Evolutionary conservation across 345 rosid species (phyloP).

Genomic region (Lepidium africanum): DNA sequence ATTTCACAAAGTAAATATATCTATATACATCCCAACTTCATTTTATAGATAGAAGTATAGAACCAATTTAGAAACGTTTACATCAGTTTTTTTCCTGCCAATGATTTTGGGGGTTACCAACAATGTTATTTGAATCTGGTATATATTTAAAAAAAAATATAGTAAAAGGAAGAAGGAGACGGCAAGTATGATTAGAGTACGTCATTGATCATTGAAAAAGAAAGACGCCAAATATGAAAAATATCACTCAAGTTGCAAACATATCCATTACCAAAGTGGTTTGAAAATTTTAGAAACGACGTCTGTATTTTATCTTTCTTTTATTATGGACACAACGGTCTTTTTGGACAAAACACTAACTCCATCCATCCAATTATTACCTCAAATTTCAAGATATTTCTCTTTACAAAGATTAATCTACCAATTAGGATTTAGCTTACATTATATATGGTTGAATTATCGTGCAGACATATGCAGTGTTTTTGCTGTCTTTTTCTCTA

Average conservation of each 20-base stretch:
- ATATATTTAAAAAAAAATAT: too few relatives aligned
- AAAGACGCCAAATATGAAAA: slow-evolving; percentile 28
- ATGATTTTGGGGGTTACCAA: background rate
- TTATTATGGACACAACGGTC: background rate
- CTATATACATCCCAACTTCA: background rate
- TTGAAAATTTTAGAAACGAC: background rate
- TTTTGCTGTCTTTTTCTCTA: too few relatives aligned
- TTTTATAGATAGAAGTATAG: too few relatives aligned
- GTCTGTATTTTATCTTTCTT: slow-evolving; percentile 5
- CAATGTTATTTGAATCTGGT: background rate
- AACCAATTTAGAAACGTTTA: background rate
- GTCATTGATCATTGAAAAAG: slow-evolving; percentile 9
- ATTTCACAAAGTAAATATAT: background rate
- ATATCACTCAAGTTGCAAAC: slow-evolving; percentile 15
- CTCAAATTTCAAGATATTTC: background rate
- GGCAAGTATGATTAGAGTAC: slow-evolving; percentile 22
- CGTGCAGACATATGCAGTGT: background rate
- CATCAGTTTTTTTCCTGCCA: background rate
- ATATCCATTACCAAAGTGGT: background rate
- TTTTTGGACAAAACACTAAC: background rate
- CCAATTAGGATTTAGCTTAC: background rate
- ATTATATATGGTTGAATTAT: background rate
- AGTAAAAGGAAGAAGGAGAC: slow-evolving; percentile 3
- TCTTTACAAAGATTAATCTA: background rate
- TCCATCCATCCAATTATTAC: background rate